Base-by-base conservation (phyloP, 768 basidiomycete species). In the Amanita rubescens region DNA sequence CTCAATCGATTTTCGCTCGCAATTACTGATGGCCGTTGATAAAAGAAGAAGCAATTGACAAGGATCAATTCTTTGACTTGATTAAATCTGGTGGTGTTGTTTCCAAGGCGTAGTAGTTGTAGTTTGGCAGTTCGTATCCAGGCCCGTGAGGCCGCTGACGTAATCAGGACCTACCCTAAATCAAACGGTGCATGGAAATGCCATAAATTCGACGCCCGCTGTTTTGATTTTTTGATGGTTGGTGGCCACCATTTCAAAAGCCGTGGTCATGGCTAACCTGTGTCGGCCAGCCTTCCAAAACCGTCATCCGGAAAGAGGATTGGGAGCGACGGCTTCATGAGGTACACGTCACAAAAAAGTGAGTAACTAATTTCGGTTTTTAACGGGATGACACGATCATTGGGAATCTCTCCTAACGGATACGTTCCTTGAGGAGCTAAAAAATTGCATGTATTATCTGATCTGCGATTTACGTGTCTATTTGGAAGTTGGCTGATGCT, bases 361-460 rank as follows among this genome's bases (percentile, higher is more conserved):
- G 80, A 85, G 93, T 86, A 12, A 45, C 47, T 22, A 14, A 20
- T 49, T 52, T 45, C 34, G 34, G 25, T 27, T 38, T 53, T 58
- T 61, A 47, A 66, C 62, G 67, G 67, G 85, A 87, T 87, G 85
- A 88, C 69, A 67, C 73, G 71, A 78, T 68, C 74, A 85, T 77
- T 97, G 94, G 95, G 95, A 99, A 98, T 98, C 95, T 98, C 95
- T 94, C 95, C 86, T 93, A 77, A 91, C 69, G 57, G 63, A 69
- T 66, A 22, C 55, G 46, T 54, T n/a, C 63, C 59, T 74, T 83
- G 87, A 85, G 75, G 84, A 87, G 76, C 61, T 63, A 71, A 30
- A 79, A 76, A 77, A 66, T 65, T 84, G 84, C 83, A 90, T 90
- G 82, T 85, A 87, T 87, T 89, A 88, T 86, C 92, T 90, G 89